Base-by-base conservation (phyloP, 257 asterid species). In the Gentiana dahurica region DNA sequence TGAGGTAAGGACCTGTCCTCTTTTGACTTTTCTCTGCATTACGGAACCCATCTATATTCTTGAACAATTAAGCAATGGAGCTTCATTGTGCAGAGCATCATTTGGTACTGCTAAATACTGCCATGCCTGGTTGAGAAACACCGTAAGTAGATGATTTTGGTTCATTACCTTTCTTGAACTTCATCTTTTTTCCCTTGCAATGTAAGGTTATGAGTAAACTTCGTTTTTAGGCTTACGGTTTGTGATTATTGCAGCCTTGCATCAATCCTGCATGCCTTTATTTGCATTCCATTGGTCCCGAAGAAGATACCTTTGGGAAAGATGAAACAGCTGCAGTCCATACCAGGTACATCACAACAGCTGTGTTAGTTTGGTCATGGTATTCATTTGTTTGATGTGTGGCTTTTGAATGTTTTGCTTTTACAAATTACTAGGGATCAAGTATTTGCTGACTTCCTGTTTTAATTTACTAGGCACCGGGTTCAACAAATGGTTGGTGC, bases 21-120 rank as follows among this genome's bases (percentile, higher is more conserved):
- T 69, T 71, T 72, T 37, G 36, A 33, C 41, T 9, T 7, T 57
- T 54, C 48, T 58, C 33, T 15, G 6, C 38, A 37, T 66, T 51
- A n/a, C 38, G n/a, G 37, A 53, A 36, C 13, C 24, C 37, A 47
- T 56, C 38, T 63, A 62, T 41, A 55, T 33, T 33, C 32, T 47
- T 60, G 60, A 49, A 46, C 56, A 36, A 55, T 58, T 44, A 57
- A 11, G 46, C 2, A 5, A 55, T 51, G 49, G 38, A 57, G 36
- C 51, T 36, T 55, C 6, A 47, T 68, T 63, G 48, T 70, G 81
- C 89, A 91, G 98, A 76, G 98, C 98, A 65, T 91, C 96, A 13
- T 91, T 91, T 73, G 98, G 98, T 73, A 91, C 98, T 70, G 96
- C 98, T 65, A 90, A 90, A 71, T 90, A 90, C 66, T 90, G 96